A percentile compares a stretch with the other conserved stretches of the same genome.
phyloP scores from a whole-genome alignment of 2,329 filamentous ascomycete genomes.

The Graphiopsis chlorocephala region DNA sequence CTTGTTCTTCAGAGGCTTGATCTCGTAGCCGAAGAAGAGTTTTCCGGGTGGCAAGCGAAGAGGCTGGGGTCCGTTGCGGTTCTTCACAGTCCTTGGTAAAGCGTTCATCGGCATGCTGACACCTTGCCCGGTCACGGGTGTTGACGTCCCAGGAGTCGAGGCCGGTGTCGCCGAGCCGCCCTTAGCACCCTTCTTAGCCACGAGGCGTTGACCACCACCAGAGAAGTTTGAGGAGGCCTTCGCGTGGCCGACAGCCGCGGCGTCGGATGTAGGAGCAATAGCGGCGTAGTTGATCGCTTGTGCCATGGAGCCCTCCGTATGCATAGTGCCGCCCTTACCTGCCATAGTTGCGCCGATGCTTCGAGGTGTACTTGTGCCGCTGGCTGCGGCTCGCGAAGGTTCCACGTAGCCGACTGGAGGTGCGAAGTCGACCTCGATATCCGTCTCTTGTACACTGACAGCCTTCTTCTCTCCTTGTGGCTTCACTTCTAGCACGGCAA shows the following conservation, averaged over 20 bases:
- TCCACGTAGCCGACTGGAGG: constrained; percentile 92
- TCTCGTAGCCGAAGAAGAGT: constrained; percentile 93
- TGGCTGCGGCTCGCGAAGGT: constrained; percentile 61
- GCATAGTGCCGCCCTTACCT: constrained; percentile 67
- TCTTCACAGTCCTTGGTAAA: constrained; percentile 39
- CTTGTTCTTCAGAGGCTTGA: constrained; percentile 81
- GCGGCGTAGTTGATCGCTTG: constrained; percentile 95
- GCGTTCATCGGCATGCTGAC: constrained; percentile 34
- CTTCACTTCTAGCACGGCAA: constrained; percentile 91
- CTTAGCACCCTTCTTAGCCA: constrained; percentile 74
- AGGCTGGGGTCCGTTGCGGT: constrained; percentile 78
- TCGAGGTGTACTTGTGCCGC: constrained; percentile 82
- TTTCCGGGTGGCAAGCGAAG: constrained; percentile 82
- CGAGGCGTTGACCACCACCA: constrained; percentile 76
- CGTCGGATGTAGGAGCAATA: constrained; percentile 74
- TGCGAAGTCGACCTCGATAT: constrained; percentile 94
- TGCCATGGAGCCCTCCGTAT: constrained; percentile 89
- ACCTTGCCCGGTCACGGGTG: constrained; percentile 54
- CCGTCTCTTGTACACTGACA: constrained; percentile 91
- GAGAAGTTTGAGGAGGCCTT: constrained; percentile 74
- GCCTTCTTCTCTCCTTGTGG: constrained; percentile 79
- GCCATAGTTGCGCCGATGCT: constrained; percentile 55
- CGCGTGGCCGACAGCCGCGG: constrained; percentile 61
- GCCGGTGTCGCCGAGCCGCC: constrained; percentile 49
- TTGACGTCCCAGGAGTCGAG: constrained; percentile 28